Conservation (phyloP, 257 asterid species). For the Solanum appendiculatum region DNA sequence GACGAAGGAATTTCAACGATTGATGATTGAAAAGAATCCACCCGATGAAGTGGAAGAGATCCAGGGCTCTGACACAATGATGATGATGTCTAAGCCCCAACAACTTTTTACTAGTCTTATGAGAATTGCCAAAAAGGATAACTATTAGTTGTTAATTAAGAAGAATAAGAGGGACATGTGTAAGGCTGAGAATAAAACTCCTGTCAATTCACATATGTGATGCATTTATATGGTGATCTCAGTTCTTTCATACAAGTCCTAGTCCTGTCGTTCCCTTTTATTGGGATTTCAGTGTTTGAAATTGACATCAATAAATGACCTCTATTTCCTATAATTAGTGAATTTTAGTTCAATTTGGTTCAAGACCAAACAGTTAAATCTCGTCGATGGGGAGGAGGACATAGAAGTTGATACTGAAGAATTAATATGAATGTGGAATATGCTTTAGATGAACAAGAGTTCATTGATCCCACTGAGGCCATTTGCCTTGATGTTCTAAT, state of each 20-base stretch:
- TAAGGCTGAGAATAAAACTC: neutral
- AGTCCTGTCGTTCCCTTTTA: neutral
- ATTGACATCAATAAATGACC: neutral
- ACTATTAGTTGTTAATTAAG: neutral
- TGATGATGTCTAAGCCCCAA: constrained; percentile 23
- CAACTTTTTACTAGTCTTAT: constrained; percentile 9
- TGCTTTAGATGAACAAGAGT: no score
- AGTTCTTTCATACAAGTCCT: neutral
- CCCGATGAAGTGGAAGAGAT: constrained; percentile 23
- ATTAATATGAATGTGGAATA: no score
- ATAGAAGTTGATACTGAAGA: no score
- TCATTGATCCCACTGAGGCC: no score
- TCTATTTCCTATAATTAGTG: neutral
- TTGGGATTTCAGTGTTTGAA: neutral
- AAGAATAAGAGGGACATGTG: neutral
- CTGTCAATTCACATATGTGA: neutral
- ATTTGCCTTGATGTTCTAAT: no score
- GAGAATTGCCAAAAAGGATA: neutral
- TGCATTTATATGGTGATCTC: neutral
- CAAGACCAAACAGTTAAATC: no score
- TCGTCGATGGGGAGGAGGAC: no score
- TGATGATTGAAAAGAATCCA: constrained; percentile 25
- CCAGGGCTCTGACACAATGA: constrained; percentile 28
- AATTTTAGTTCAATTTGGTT: neutral
- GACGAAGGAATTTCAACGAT: constrained; percentile 4